Evolutionary conservation across 768 basidiomycete species (phyloP).

Genomic region (Mycena polygramma): DNA sequence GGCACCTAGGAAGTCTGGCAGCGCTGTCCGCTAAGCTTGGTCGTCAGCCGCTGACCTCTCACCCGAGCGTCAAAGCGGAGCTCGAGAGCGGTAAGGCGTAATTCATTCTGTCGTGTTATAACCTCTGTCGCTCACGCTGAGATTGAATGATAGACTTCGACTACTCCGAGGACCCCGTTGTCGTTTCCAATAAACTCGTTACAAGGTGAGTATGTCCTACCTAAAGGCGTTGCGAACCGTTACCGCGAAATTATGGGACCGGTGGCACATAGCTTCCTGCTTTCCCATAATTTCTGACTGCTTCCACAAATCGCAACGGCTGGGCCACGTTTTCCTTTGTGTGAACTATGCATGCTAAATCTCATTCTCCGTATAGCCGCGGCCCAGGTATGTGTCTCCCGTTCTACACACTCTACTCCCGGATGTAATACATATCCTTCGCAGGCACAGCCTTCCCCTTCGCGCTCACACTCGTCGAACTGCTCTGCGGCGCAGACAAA

Average conservation of each 20-base stretch:
- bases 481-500: slow-evolving; percentile 74
- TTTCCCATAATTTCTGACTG: no score
- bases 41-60: slow-evolving; percentile 79
- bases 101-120: background rate
- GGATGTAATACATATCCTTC: no score
- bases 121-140: background rate
- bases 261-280: no score
- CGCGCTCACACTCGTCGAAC: slow-evolving; percentile 80
- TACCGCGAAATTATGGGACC: no score
- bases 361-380: slow-evolving; percentile 57
- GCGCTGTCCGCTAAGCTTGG: slow-evolving; percentile 74
- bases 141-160: slow-evolving; percentile 61
- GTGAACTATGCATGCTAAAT: background rate
- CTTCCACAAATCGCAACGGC: no score
- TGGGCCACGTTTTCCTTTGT: no score
- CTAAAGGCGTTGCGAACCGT: no score
- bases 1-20: slow-evolving; percentile 71
- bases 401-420: no score
- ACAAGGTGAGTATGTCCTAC: slow-evolving; percentile 67
- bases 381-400: slow-evolving; percentile 69
- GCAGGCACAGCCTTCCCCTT: slow-evolving; percentile 84
- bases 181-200: slow-evolving; percentile 77
- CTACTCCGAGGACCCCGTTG: slow-evolving; percentile 81
- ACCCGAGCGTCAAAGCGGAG: slow-evolving; percentile 74
- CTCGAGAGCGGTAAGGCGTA: slow-evolving; percentile 55